Evolutionary conservation across 192 early-diverging fungal genomes (phyloP).

Genomic region (Geranomyces variabilis): DNA sequence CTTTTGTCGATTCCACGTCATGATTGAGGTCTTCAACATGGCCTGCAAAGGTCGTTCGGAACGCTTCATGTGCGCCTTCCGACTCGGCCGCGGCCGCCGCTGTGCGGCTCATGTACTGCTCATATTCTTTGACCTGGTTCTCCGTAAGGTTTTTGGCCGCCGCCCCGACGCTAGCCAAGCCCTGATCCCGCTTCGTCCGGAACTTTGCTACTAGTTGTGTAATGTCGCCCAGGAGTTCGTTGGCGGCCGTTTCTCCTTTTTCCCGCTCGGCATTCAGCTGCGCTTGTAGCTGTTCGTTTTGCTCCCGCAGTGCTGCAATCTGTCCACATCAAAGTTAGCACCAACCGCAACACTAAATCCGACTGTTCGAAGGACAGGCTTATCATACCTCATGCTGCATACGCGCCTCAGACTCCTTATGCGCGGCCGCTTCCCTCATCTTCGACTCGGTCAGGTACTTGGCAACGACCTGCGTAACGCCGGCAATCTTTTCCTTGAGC

Average conservation of each 20-base stretch:
- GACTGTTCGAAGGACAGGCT: background rate
- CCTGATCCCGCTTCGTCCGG: conserved; percentile 9
- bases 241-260: conserved; percentile 12
- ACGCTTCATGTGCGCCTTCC: background rate
- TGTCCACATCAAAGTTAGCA: background rate
- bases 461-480: conserved; percentile 2
- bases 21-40: background rate
- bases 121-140: background rate
- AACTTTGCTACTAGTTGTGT: conserved; percentile 34
- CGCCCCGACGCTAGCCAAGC: conserved; percentile 4
- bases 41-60: background rate
- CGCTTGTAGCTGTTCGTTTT: conserved; percentile 33
- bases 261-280: conserved; percentile 16
- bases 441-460: conserved; percentile 8
- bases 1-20: background rate
- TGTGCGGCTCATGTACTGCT: background rate
- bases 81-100: background rate
- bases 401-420: conserved; percentile 5
- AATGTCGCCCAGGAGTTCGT: conserved; percentile 30
- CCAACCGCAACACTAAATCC: background rate
- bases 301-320: conserved; percentile 36
- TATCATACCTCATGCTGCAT: conserved; percentile 20
- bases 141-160: conserved; percentile 1
- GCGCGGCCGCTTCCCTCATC: background rate
- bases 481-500: conserved; percentile 3